A percentile compares a stretch with the other conserved stretches of the same genome.
Conservation (phyloP, 139 green algal species). For the Tetradesmus obliquus region DNA sequence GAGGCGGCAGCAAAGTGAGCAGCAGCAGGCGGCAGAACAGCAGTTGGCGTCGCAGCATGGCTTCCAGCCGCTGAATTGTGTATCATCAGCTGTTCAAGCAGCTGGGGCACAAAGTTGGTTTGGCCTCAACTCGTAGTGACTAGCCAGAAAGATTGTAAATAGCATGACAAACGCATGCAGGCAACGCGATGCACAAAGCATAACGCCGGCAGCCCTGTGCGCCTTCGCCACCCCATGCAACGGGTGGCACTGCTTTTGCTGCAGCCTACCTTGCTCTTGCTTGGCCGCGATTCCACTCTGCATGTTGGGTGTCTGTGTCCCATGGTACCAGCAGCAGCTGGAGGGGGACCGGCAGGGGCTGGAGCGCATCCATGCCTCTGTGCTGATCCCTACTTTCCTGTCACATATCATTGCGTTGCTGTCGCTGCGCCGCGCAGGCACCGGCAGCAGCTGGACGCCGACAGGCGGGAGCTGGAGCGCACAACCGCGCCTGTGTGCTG, state of each 20-base stretch:
- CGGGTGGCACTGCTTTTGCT: too few relatives aligned
- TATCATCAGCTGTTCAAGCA: neutral
- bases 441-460: neutral
- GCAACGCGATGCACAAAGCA: neutral
- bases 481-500: neutral
- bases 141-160: neutral
- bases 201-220: too few relatives aligned
- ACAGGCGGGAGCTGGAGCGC: neutral
- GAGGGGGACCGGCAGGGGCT: neutral
- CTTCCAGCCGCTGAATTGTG: neutral
- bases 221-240: too few relatives aligned
- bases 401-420: neutral
- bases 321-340: too few relatives aligned
- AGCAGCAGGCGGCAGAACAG: neutral
- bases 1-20: slow-evolving; percentile 66
- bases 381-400: neutral
- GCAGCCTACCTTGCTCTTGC: too few relatives aligned
- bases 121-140: too few relatives aligned
- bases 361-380: neutral
- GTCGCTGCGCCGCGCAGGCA: neutral
- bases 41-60: too few relatives aligned
- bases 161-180: neutral
- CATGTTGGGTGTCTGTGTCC: too few relatives aligned
- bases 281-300: too few relatives aligned
- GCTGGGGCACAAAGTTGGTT: too few relatives aligned